Evolutionary conservation across 129 eudicot genomes (phyloP).

Genomic region (Arctium lappa): DNA sequence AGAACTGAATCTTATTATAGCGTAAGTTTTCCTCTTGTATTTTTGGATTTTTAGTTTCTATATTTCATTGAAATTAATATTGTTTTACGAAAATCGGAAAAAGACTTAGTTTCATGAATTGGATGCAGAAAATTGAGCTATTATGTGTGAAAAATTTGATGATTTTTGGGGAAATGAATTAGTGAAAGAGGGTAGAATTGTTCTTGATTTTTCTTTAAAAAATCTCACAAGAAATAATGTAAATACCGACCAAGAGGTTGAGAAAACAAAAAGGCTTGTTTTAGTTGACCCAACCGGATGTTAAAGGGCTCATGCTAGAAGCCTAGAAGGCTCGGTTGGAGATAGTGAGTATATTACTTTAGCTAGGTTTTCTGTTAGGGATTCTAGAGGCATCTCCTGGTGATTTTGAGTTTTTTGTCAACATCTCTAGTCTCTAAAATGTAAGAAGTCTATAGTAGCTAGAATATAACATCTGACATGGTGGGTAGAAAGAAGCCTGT

Average conservation of each 20-base stretch:
- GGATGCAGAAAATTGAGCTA: constrained; percentile 1
- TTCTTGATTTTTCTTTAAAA: not conserved
- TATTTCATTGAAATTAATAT: not conserved
- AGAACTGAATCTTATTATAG: constrained; percentile 88
- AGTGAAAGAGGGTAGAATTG: not conserved
- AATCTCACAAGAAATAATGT: not conserved
- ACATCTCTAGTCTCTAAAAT: not conserved
- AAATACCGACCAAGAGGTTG: not conserved
- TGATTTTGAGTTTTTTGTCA: not conserved
- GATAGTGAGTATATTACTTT: not conserved
- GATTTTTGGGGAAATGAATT: constrained; percentile 3
- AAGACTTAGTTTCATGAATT: not conserved
- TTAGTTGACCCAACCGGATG: not conserved
- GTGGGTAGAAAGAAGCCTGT: not conserved
- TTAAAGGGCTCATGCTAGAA: not conserved
- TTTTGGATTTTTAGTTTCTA: not conserved
- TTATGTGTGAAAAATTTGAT: not conserved
- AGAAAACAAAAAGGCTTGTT: not conserved
- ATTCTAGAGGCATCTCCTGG: not conserved
- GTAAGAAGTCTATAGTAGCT: not conserved
- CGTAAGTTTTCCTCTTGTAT: constrained; percentile 36
- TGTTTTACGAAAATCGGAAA: not conserved
- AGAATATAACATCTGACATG: not conserved
- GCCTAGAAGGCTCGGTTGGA: not conserved
- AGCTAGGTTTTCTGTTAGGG: not conserved